A percentile compares a stretch with the other conserved stretches of the same genome.
Conservation (phyloP, 768 basidiomycete genomes). For the Lyophyllum decastes region DNA sequence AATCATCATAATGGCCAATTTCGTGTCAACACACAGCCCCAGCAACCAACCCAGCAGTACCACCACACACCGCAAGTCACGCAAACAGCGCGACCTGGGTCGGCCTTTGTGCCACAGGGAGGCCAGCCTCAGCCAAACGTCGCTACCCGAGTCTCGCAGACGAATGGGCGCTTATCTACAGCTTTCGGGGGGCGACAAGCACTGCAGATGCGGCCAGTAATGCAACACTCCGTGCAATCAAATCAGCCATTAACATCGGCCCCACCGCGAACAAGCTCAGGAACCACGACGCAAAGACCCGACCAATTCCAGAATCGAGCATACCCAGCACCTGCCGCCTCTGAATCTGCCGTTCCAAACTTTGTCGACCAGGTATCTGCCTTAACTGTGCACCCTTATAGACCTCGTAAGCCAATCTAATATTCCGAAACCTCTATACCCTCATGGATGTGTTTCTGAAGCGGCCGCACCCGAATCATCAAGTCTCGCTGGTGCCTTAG, state of each 20-base stretch:
- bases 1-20: neutral
- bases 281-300: neutral
- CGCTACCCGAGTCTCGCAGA: neutral
- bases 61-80: neutral
- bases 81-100: neutral
- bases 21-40: neutral
- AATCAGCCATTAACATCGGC: neutral
- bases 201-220: slow-evolving; percentile 14
- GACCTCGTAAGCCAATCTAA: neutral
- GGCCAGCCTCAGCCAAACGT: neutral
- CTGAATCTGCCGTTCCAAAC: slow-evolving; percentile 4
- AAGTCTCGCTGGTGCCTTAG: slow-evolving; percentile 3
- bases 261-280: neutral
- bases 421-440: neutral
- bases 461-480: slow-evolving; percentile 3
- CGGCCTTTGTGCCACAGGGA: neutral
- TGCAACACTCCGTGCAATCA: neutral
- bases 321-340: neutral
- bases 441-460: neutral
- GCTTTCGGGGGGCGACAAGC: slow-evolving; percentile 1
- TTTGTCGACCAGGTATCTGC: neutral
- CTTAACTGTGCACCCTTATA: neutral
- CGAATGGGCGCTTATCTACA: neutral
- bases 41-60: neutral
- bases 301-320: neutral